A percentile compares a stretch with the other conserved stretches of the same genome.
Evolutionary conservation across 2,329 filamentous ascomycete species (phyloP).

Genomic region (Aspergillus quadrilineatus): DNA sequence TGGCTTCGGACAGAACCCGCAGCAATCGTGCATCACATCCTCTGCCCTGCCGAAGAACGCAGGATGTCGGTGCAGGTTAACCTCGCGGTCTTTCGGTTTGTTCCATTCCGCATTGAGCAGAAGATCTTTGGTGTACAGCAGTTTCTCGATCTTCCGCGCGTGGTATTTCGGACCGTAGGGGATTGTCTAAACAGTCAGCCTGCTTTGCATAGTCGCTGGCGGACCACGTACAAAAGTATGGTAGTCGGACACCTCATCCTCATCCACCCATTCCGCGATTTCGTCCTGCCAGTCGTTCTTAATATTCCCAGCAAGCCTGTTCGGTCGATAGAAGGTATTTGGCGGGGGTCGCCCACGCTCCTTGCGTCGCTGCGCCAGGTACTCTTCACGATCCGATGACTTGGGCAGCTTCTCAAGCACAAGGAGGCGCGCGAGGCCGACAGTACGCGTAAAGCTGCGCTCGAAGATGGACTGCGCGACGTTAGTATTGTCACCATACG

Average conservation of each 20-base stretch:
- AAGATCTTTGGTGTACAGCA: constrained; percentile 78
- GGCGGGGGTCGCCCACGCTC: constrained; percentile 69
- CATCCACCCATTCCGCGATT: constrained; percentile 76
- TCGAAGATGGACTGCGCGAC: constrained; percentile 69
- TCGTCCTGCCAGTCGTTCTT: constrained; percentile 78
- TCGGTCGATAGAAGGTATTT: constrained; percentile 39
- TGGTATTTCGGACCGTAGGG: constrained; percentile 40
- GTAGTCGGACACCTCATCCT: constrained; percentile 75
- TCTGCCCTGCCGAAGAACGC: constrained; percentile 77
- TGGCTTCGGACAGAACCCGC: constrained; percentile 71
- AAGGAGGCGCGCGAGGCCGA: constrained; percentile 75
- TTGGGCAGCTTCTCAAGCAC: constrained; percentile 77
- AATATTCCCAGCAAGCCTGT: constrained; percentile 64
- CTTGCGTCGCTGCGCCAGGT: constrained; percentile 65
- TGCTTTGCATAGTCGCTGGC: background rate
- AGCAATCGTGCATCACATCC: constrained; percentile 78
- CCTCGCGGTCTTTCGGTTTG: constrained; percentile 68
- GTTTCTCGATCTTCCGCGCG: constrained; percentile 67
- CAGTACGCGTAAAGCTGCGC: constrained; percentile 70
- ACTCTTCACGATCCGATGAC: constrained; percentile 64
- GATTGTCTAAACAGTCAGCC: constrained; percentile 28
- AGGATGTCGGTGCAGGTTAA: constrained; percentile 78
- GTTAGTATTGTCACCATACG: background rate
- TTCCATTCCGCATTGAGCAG: constrained; percentile 88
- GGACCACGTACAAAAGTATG: constrained; percentile 68